Base-by-base conservation (phyloP, 2,329 filamentous ascomycete species). In the Cercospora citrullina region DNA sequence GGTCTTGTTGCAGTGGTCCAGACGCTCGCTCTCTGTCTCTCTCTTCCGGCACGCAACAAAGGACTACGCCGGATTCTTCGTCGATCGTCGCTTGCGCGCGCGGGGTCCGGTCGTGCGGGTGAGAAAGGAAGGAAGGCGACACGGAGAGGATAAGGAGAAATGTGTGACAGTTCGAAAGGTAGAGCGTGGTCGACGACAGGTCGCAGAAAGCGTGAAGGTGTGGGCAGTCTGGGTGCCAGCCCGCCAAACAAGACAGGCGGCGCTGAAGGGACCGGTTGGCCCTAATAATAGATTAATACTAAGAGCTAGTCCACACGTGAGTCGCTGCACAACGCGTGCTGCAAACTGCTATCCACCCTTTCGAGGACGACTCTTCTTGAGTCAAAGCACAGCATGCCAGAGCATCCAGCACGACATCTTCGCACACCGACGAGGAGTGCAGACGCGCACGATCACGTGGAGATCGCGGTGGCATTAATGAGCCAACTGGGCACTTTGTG, bases 141-240 rank as follows among this genome's bases (percentile, higher is more conserved):
- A n/a, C 53, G 16, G 53, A 30, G 26, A 26, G 16, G 26, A 58
- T 16, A 31, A 58, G 30, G 28, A 30, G 30, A 58, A 33, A 30
- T 33, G 30, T 9, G 26, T 26, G n/a, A 30, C 21, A n/a, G 16
- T 30, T 58, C 14, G 53, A 58, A 30, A 33, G 53, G 30, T 58
- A 58, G 23, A 58, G 30, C 14, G 30, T 58, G 53, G 53, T 58
- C 53, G 53, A 58, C 26, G 23, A 58, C 53, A 58, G 30, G 53
- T 58, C 30, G 53, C 30, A 30, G 53, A 16, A 57, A 51, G 53
- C 26, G 53, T 30, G 53, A 30, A 33, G 26, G n/a, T 58, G 53
- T 58, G 53, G 53, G 53, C 53, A 58, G 53, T 31, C 26, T 58
- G 48, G 48, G 48, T 26, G 48, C 53, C 53, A 58, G 53, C 53